These are phyloP conservation scores for Priceomyces fermenticarens DNA, from an alignment of 805 yeast species.

Conservation along the genomic window DNA sequence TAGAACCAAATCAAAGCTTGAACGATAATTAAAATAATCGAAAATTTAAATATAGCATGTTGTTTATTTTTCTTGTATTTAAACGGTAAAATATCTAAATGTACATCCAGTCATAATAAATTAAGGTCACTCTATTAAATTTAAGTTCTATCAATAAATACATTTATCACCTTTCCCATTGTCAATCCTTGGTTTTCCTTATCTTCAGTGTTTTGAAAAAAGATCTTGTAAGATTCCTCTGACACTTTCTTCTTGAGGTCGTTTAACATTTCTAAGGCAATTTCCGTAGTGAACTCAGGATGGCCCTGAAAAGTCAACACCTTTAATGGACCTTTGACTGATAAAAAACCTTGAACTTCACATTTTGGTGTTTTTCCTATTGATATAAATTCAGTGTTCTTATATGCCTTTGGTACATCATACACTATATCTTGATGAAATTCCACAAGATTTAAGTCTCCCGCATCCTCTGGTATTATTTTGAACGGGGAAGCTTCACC, in stretches of 20 bases:
- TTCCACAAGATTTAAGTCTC: constrained; percentile 34
- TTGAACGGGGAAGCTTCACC: constrained; percentile 22
- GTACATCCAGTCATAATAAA: neutral
- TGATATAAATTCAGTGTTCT: constrained; percentile 24
- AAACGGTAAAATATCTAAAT: neutral
- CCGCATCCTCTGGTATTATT: constrained; percentile 33
- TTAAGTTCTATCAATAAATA: constrained; percentile 17
- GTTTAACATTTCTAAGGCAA: constrained; percentile 21
- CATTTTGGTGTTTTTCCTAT: constrained; percentile 59
- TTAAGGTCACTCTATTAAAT: neutral
- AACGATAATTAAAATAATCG: constrained; percentile 13
- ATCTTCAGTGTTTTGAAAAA: constrained; percentile 20
- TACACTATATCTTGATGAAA: constrained; percentile 40
- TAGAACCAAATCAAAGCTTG: constrained; percentile 27
- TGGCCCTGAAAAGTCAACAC: constrained; percentile 83
- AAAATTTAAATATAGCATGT: neutral
- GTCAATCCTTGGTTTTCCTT: constrained; percentile 39
- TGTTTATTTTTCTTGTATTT: neutral
- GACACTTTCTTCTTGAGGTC: constrained; percentile 16
- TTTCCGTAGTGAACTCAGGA: constrained; percentile 65
- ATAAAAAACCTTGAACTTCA: constrained; percentile 61
- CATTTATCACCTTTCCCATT: constrained; percentile 33
- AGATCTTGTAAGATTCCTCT: constrained; percentile 24
- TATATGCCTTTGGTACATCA: constrained; percentile 36
- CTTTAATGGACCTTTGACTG: constrained; percentile 40